Conservation (phyloP, 352 stramenopile genomes). For the Phytopythium helicoides region DNA sequence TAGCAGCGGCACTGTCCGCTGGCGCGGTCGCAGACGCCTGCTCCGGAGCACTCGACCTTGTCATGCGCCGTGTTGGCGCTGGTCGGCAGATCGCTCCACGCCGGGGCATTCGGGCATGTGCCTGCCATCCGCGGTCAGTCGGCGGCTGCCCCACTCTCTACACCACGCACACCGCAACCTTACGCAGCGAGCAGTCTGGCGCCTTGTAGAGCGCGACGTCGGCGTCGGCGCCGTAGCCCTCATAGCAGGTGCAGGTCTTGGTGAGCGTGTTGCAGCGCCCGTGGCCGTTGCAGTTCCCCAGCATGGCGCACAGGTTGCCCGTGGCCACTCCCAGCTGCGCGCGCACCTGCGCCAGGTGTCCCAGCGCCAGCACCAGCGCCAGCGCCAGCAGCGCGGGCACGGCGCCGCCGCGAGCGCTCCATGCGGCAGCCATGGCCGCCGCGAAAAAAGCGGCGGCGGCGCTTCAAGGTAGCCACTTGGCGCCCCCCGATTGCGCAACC, state of each 20-base stretch:
- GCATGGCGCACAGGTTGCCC: constrained; percentile 67
- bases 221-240: constrained; percentile 80
- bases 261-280: constrained; percentile 80
- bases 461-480: neutral
- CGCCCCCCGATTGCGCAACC: neutral
- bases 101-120: constrained; percentile 60
- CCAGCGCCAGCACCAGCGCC: neutral
- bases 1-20: constrained; percentile 66
- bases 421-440: constrained; percentile 1
- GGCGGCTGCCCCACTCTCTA: constrained; percentile 6
- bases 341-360: neutral
- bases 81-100: constrained; percentile 60
- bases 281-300: constrained; percentile 89
- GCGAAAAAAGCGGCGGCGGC: neutral
- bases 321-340: constrained; percentile 54
- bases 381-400: neutral
- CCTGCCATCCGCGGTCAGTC: constrained; percentile 18
- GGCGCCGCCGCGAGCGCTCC: too few species aligned
- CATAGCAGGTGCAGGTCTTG: constrained; percentile 87
- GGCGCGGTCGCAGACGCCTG: constrained; percentile 50
- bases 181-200: constrained; percentile 83
- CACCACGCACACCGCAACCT: neutral
- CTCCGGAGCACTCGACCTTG: constrained; percentile 61
- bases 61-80: constrained; percentile 34
- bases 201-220: constrained; percentile 79